These are phyloP conservation scores for Podospora pseudopauciseta DNA, from an alignment of 495 filamentous ascomycete genomes.

Conservation along the genomic window DNA sequence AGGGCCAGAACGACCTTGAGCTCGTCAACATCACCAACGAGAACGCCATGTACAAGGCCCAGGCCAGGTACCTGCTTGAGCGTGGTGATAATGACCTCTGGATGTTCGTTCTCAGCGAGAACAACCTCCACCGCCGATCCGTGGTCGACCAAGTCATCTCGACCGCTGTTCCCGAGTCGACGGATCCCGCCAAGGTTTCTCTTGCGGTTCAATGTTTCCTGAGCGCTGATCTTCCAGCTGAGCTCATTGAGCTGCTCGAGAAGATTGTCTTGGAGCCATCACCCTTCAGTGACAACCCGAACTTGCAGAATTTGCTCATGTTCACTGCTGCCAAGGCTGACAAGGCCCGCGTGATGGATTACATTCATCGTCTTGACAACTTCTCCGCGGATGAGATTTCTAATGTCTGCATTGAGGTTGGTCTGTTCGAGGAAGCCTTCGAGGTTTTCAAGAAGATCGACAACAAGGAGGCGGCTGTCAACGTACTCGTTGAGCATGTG, in stretches of 20 bases:
- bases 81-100: conserved; percentile 88
- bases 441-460: conserved; percentile 98
- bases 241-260: conserved; percentile 95
- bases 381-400: conserved; percentile 94
- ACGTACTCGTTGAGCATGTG: conserved; percentile 93
- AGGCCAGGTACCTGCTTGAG: conserved; percentile 92
- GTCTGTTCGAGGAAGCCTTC: conserved; percentile 94
- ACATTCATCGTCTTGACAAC: conserved; percentile 84
- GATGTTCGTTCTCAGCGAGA: conserved; percentile 88
- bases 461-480: conserved; percentile 79
- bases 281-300: conserved; percentile 93
- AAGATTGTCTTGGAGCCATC: conserved; percentile 99
- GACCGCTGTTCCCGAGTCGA: conserved; percentile 92
- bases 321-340: conserved; percentile 96
- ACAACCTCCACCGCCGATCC: conserved; percentile 89
- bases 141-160: conserved; percentile 96
- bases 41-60: conserved; percentile 97
- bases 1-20: conserved; percentile 96
- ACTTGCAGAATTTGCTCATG: conserved; percentile 94
- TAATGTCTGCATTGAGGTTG: conserved; percentile 87
- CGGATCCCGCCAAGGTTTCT: conserved; percentile 91
- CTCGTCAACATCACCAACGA: conserved; percentile 97
- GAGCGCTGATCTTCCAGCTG: conserved; percentile 80
- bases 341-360: conserved; percentile 92
- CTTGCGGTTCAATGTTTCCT: conserved; percentile 93